These are phyloP conservation scores for Carallia pectinifolia DNA, from an alignment of 345 rosid genomes.

Conservation along the genomic window DNA sequence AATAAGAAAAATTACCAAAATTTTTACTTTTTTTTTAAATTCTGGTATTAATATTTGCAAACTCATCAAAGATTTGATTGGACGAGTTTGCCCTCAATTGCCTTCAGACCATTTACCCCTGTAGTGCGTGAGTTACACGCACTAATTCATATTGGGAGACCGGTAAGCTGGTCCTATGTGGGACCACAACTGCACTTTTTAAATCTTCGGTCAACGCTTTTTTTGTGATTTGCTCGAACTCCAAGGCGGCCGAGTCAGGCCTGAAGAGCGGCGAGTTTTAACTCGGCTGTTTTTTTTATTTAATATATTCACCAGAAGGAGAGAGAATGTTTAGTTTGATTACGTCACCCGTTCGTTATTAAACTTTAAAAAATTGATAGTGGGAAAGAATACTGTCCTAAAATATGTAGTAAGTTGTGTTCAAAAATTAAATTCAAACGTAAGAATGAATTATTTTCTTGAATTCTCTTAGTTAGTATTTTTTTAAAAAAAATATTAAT, in stretches of 20 bases:
- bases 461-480: too few relatives aligned
- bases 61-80: not conserved
- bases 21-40: not conserved
- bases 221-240: not conserved
- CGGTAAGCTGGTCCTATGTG: not conserved
- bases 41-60: not conserved
- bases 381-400: not conserved
- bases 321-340: too few relatives aligned
- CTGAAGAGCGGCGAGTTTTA: too few relatives aligned
- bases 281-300: not conserved
- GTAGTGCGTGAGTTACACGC: not conserved
- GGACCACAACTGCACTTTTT: not conserved
- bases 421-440: too few relatives aligned
- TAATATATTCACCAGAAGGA: too few relatives aligned
- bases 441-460: too few relatives aligned
- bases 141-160: not conserved
- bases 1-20: too few relatives aligned
- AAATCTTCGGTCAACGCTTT: constrained; percentile 16
- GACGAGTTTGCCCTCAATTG: constrained; percentile 5
- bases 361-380: not conserved
- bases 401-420: too few relatives aligned
- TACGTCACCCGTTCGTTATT: too few relatives aligned
- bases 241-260: not conserved
- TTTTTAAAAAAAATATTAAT: too few relatives aligned
- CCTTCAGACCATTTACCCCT: constrained; percentile 1